Percentiles rank a stretch among this genome's conserved stretches.
Evolutionary conservation across 2,329 filamentous ascomycete genomes (phyloP).

Genomic region (Nothophaeocryptopus gaeumannii): DNA sequence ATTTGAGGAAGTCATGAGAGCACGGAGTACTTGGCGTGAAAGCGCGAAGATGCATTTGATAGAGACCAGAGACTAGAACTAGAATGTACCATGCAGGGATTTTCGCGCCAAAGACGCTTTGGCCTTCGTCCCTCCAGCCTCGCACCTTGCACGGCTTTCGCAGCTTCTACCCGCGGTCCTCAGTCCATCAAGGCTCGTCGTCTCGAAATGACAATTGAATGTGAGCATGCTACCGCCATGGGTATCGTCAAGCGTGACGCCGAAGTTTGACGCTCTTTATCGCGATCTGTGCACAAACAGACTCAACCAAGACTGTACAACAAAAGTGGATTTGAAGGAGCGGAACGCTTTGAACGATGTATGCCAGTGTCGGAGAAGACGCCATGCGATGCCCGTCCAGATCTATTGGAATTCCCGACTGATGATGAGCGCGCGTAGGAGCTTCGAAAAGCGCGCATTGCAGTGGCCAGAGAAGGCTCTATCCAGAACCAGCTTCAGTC

Average conservation of each 20-base stretch:
- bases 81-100: too few species aligned
- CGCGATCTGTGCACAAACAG: constrained; percentile 44
- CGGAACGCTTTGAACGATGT: constrained; percentile 41
- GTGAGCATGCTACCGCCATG: constrained; percentile 4
- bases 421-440: constrained; percentile 30
- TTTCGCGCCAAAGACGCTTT: too few species aligned
- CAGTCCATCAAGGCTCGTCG: too few species aligned
- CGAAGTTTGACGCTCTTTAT: constrained; percentile 46
- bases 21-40: too few species aligned
- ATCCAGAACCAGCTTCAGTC: constrained; percentile 36
- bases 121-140: too few species aligned
- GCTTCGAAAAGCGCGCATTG: constrained; percentile 36
- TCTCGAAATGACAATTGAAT: too few species aligned
- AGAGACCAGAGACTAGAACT: too few species aligned
- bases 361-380: constrained; percentile 4
- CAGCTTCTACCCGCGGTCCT: too few species aligned
- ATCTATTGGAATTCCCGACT: not conserved
- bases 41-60: too few species aligned
- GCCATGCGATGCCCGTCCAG: too few species aligned
- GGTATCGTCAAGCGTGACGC: constrained; percentile 30
- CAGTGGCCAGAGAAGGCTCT: constrained; percentile 34
- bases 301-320: constrained; percentile 45
- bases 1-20: constrained; percentile 10
- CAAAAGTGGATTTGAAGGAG: constrained; percentile 42
- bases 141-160: too few species aligned